Base-by-base conservation (phyloP, 2,329 filamentous ascomycete species). In the Onygenales sp. region DNA sequence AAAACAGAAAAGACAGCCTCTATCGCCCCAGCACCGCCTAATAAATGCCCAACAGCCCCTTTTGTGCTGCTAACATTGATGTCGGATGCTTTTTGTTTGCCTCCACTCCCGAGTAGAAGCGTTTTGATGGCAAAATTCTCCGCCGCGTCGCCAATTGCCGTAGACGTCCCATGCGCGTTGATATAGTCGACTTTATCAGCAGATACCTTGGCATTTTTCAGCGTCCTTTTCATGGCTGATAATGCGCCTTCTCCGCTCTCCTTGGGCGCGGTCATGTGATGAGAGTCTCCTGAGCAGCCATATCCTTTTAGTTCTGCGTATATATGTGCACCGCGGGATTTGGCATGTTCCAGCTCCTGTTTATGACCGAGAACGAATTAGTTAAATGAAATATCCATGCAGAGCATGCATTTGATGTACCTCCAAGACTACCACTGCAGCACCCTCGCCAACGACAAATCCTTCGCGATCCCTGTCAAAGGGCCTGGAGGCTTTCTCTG, bases 141-240 rank as follows among this genome's bases (percentile, higher is more conserved):
- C 1, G 93, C 92, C 21, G 81, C 79, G 71, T 98, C 93, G 0
- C 93, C 93, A 2, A 97, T 78, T 6, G 77, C 69, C 0, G 92
- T 98, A 21, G 87, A 88, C 1, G 93, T 98, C 0, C 92, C 93
- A 66, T 98, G 93, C 1, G 93, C 93, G 64, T 97, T 98, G 65
- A 98, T 81, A 67, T 98, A 98, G 67, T 91, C 88, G 4, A 98
- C 83, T 42, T 83, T 73, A 0, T 71, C 70, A 0, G 93, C 91
- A 50, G 76, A 76, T 39, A 95, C 64, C 0, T 77, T 71, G 0
- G 90, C 89, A 63, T 87, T 81, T 61, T 78, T 83, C 55, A 98
- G 71, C 0, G 92, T 91, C 59, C 82, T 82, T 66, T 80, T 86
- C 93, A 98, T 98, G 3, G 92, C 87, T 46, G 87, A 74, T 33